phyloP scores from a whole-genome alignment of 352 stramenopile genomes.

The Globisporangium lucens region DNA sequence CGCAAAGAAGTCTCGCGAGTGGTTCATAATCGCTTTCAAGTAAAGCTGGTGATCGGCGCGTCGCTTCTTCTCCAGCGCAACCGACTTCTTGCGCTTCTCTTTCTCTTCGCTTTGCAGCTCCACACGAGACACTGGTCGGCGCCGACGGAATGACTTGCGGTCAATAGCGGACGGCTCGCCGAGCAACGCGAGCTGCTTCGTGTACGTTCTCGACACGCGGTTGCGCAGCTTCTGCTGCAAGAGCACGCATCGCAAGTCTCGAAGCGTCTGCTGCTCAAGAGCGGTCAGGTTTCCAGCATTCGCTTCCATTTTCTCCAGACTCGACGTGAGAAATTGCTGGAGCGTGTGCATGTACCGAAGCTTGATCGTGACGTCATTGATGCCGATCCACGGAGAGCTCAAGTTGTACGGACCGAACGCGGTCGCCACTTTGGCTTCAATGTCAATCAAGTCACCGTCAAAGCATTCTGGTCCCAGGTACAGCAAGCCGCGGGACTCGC shows the following conservation, averaged over 20 bases:
- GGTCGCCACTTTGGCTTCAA: slow-evolving; percentile 45
- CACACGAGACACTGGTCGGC: slow-evolving; percentile 53
- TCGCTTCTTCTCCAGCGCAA: slow-evolving; percentile 81
- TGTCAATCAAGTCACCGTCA: slow-evolving; percentile 61
- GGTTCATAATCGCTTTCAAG: slow-evolving; percentile 76
- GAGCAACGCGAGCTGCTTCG: slow-evolving; percentile 56
- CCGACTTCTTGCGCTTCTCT: slow-evolving; percentile 78
- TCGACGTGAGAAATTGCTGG: slow-evolving; percentile 65
- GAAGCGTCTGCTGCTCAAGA: slow-evolving; percentile 45
- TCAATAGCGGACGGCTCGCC: slow-evolving; percentile 66
- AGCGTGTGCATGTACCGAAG: slow-evolving; percentile 69
- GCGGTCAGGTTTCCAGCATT: slow-evolving; percentile 32
- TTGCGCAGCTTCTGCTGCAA: slow-evolving; percentile 71
- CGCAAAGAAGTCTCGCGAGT: slow-evolving; percentile 83
- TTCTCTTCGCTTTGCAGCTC: slow-evolving; percentile 70
- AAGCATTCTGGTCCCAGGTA: slow-evolving; percentile 64
- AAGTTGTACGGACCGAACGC: slow-evolving; percentile 64
- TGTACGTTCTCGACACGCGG: slow-evolving; percentile 59
- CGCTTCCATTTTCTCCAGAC: slow-evolving; percentile 56
- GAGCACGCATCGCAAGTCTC: slow-evolving; percentile 63
- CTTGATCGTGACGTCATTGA: slow-evolving; percentile 74
- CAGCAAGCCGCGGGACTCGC: slow-evolving; percentile 42
- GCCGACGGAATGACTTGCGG: slow-evolving; percentile 71
- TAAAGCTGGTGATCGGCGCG: slow-evolving; percentile 76
- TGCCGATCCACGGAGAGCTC: slow-evolving; percentile 53